phyloP scores from a whole-genome alignment of 768 basidiomycete genomes.

The Dacryopinax primogenitus region DNA sequence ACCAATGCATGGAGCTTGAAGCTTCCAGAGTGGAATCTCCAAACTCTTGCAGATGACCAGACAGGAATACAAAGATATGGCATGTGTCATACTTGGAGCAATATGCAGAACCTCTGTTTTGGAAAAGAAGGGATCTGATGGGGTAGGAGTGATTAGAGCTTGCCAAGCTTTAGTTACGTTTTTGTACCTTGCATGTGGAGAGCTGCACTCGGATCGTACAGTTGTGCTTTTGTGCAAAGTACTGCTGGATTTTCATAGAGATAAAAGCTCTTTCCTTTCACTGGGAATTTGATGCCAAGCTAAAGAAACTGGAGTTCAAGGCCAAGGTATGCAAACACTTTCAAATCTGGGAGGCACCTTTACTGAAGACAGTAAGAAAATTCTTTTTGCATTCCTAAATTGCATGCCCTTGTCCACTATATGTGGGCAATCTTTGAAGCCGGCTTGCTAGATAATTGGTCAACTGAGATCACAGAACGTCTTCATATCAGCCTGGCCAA shows the following conservation, averaged over 20 bases:
- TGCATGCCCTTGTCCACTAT: constrained; percentile 32
- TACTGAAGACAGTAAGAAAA: background rate
- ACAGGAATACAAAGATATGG: constrained; percentile 10
- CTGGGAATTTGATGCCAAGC: constrained; percentile 22
- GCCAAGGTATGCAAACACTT: background rate
- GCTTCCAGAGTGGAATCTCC: constrained; percentile 10
- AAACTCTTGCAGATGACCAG: constrained; percentile 15
- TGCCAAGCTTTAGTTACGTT: constrained; percentile 30
- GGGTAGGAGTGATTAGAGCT: constrained; percentile 15
- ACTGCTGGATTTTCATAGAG: constrained; percentile 28
- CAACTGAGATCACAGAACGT: constrained; percentile 32
- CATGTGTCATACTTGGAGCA: constrained; percentile 8
- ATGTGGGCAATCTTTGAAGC: constrained; percentile 21
- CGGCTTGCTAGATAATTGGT: constrained; percentile 32
- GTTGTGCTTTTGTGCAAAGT: constrained; percentile 23
- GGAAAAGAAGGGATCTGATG: background rate
- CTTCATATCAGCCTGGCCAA: constrained; percentile 27
- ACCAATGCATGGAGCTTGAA: background rate
- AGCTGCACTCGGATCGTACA: constrained; percentile 25
- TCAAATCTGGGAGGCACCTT: background rate
- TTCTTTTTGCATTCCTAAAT: constrained; percentile 35
- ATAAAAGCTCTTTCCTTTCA: constrained; percentile 30
- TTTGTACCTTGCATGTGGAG: constrained; percentile 29
- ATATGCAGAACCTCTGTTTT: constrained; percentile 7
- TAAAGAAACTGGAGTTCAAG: background rate